Evolutionary conservation across 345 rosid genomes (phyloP).

Genomic region (Lepidium aucheri): DNA sequence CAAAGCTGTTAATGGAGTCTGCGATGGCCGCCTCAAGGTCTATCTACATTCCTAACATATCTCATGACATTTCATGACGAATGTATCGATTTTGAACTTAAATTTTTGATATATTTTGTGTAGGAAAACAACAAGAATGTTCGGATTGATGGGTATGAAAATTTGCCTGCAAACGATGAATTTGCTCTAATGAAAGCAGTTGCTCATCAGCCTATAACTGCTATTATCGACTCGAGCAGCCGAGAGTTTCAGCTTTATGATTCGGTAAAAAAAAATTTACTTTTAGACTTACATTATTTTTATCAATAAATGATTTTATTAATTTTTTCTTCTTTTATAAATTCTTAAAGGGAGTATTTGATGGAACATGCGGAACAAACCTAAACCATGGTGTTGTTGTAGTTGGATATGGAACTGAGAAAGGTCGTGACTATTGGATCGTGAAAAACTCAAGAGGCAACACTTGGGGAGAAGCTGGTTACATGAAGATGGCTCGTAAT

Average conservation of each 20-base stretch:
- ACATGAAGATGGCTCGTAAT: slow-evolving; percentile 59
- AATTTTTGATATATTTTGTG: no score
- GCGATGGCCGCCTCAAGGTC: slow-evolving; percentile 16
- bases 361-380: slow-evolving; percentile 19
- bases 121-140: slow-evolving; percentile 41
- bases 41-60: slow-evolving; percentile 13
- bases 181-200: slow-evolving; percentile 56
- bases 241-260: slow-evolving; percentile 72
- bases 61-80: not conserved
- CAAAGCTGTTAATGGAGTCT: slow-evolving; percentile 18
- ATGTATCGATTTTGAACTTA: not conserved
- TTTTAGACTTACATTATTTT: no score
- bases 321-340: not conserved
- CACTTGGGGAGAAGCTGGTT: slow-evolving; percentile 77
- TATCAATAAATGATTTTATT: not conserved
- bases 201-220: slow-evolving; percentile 66
- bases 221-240: slow-evolving; percentile 65
- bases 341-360: not conserved
- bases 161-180: slow-evolving; percentile 49
- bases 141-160: slow-evolving; percentile 56
- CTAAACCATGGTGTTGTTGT: slow-evolving; percentile 72
- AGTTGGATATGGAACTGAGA: slow-evolving; percentile 69
- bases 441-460: slow-evolving; percentile 77
- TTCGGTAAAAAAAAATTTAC: slow-evolving; percentile 32
- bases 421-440: slow-evolving; percentile 66